Base-by-base conservation (phyloP, 1,284 basidiomycete species). In the Pascua guehoae region DNA sequence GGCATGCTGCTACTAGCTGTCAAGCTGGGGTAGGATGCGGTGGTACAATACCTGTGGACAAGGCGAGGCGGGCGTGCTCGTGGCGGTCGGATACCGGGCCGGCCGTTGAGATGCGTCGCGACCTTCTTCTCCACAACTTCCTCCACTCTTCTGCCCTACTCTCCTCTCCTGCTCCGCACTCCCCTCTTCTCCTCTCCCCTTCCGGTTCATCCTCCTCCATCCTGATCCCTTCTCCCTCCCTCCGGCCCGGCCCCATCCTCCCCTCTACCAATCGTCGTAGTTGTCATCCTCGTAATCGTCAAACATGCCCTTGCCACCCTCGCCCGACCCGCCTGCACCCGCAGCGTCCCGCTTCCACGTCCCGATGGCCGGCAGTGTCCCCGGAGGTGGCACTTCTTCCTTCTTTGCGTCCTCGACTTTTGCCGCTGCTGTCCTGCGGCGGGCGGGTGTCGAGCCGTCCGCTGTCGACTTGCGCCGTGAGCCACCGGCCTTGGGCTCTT, bases 301-400 rank as follows among this genome's bases (percentile, higher is more conserved):
- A 63, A 69, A 70, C 60, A 72, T 66, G 49, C 71, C 73, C 57
- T 70, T 65, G 38, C 71, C 73, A 40, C 68, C 66, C 57, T 71
- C 69, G 11, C 73, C 69, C 48, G 69, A 72, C 41, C 71, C 74
- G 2, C 69, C 67, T 32, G 66, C 70, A 8, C 68, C 73, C 10
- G 72, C 80, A 66, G 87, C 84, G 14, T 81, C 82, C 38, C 61
- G 87, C 85, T 52, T 88, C 78, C 64, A 74, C 51, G 61, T 74
- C 57, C 60, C 71, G 46, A 68, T 74, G 54, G 62, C 57, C 42
- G 64, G 72, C 63, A 67, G 62, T 14, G 47, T 43, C 38, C 53
- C 56, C 2, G 57, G 60, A 4, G 58, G 42, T 0, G 61, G 57
- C 17, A 57, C 46, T 17, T 56, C 58, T 24, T 63, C 62, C 54